These are phyloP conservation scores for Aspergillus piperis DNA, from an alignment of 2,329 filamentous ascomycete species.

Conservation along the genomic window DNA sequence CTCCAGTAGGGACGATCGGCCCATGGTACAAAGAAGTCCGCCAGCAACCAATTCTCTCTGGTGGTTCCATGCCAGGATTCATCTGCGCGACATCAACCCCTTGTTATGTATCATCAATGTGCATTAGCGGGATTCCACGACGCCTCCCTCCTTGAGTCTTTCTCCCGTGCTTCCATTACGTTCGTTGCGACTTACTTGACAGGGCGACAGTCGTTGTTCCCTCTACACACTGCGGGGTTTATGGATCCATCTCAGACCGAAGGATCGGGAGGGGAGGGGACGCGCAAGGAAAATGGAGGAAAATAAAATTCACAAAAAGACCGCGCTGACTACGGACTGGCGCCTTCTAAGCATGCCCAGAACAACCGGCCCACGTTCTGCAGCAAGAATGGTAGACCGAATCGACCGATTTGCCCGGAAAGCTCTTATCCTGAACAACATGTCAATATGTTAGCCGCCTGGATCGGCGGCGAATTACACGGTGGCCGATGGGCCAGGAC, in stretches of 20 bases:
- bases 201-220: not conserved
- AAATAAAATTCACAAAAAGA: constrained; percentile 1
- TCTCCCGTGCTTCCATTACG: constrained; percentile 4
- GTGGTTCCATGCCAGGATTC: constrained; percentile 22
- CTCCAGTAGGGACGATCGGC: not conserved
- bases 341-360: constrained; percentile 12
- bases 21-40: constrained; percentile 2
- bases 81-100: constrained; percentile 34
- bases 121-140: constrained; percentile 18
- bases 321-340: constrained; percentile 10
- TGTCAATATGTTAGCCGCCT: constrained; percentile 33
- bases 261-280: not conserved
- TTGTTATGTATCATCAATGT: constrained; percentile 27
- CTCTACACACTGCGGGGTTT: constrained; percentile 31
- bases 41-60: constrained; percentile 9
- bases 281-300: not conserved
- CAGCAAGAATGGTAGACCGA: constrained; percentile 22
- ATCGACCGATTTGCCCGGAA: constrained; percentile 17
- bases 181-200: constrained; percentile 1
- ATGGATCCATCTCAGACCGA: constrained; percentile 10
- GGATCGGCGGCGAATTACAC: constrained; percentile 41
- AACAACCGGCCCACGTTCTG: constrained; percentile 22
- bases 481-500: constrained; percentile 51
- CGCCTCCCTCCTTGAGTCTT: constrained; percentile 5
- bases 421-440: constrained; percentile 21